Conservation (phyloP, 192 early-diverging fungal genomes). For the Podila verticillata region DNA sequence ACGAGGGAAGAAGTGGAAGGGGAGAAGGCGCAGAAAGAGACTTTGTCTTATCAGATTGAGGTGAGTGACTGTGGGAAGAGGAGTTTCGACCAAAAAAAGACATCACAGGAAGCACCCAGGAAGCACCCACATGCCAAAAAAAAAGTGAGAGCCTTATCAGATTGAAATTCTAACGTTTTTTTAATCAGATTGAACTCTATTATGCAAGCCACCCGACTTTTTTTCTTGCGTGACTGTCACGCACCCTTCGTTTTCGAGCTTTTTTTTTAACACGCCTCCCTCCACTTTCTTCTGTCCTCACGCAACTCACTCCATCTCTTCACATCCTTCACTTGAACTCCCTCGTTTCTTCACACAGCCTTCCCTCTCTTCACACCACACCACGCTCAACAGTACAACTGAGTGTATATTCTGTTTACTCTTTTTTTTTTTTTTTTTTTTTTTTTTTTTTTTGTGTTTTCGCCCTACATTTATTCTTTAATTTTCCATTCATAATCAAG, state of each 20-base stretch:
- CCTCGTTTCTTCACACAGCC: neutral
- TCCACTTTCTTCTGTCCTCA: neutral
- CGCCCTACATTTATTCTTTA: neutral
- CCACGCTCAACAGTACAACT: neutral
- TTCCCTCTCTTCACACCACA: too few relatives aligned
- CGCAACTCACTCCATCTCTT: neutral
- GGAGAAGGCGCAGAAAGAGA: too few relatives aligned
- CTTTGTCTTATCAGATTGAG: too few relatives aligned
- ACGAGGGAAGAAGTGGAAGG: too few relatives aligned
- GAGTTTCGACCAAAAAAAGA: too few relatives aligned
- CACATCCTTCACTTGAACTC: neutral
- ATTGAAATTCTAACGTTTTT: neutral
- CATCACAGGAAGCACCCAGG: too few relatives aligned
- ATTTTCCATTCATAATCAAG: neutral
- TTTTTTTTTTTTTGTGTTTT: neutral
- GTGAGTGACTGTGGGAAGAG: too few relatives aligned
- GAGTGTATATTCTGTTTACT: neutral
- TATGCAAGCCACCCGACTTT: neutral
- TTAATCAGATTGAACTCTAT: neutral
- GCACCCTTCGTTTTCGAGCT: neutral
- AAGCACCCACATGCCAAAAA: too few relatives aligned
- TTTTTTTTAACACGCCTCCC: neutral
- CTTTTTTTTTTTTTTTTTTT: neutral
- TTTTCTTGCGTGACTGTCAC: neutral
- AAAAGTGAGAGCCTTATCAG: neutral